Evolutionary conservation across 169 alveolate species (phyloP).

Genomic region (Cryptosporidium sp.): DNA sequence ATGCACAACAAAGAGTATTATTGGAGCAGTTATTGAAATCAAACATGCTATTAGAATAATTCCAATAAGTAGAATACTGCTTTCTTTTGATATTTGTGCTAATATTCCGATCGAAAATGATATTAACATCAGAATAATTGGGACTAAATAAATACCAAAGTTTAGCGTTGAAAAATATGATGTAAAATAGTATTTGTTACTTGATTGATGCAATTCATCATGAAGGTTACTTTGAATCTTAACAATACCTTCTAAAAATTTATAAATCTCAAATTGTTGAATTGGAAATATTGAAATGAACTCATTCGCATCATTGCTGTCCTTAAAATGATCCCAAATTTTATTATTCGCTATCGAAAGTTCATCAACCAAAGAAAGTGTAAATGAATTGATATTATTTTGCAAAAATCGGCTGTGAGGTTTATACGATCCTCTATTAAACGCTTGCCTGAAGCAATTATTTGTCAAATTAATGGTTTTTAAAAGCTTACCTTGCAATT

Average conservation of each 20-base stretch:
- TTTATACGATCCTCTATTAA: conserved; percentile 45
- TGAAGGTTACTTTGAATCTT: conserved; percentile 70
- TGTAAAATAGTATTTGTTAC: conserved; percentile 33
- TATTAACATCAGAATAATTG: conserved; percentile 7
- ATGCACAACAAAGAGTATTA: neutral
- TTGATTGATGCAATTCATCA: conserved; percentile 55
- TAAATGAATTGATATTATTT: conserved; percentile 36
- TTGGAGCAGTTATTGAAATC: neutral
- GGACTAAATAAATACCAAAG: conserved; percentile 22
- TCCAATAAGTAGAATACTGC: conserved; percentile 16
- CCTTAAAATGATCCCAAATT: neutral
- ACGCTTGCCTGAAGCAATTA: conserved; percentile 37
- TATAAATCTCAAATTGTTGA: conserved; percentile 13
- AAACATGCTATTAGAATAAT: neutral
- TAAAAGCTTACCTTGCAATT: conserved; percentile 36
- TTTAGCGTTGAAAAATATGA: conserved; percentile 18
- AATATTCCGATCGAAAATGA: neutral
- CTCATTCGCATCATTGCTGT: neutral
- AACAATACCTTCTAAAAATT: conserved; percentile 45
- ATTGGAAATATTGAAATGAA: conserved; percentile 41
- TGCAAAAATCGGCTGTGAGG: conserved; percentile 52
- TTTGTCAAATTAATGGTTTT: neutral
- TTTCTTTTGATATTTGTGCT: neutral
- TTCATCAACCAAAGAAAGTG: conserved; percentile 38
- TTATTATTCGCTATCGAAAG: neutral